Percentiles rank a stretch among this genome's conserved stretches.
Conservation (phyloP, 2,329 filamentous ascomycete species). For the Stemphylium lycopersici region DNA sequence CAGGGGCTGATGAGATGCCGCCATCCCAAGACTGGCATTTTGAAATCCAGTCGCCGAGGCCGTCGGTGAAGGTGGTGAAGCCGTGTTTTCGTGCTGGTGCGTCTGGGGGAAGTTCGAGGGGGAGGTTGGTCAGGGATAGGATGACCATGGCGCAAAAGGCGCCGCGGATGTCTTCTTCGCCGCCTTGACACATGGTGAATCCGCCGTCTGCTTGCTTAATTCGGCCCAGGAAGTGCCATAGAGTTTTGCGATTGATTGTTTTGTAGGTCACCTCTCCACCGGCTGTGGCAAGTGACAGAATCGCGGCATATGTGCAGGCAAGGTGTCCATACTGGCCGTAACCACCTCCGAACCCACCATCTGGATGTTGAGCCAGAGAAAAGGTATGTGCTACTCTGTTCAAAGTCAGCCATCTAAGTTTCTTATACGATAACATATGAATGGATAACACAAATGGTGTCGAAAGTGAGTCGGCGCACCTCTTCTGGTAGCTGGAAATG, state of each 20-base stretch:
- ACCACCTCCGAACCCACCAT: constrained; percentile 91
- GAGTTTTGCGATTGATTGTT: constrained; percentile 77
- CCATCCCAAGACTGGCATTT: constrained; percentile 96
- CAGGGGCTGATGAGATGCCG: constrained; percentile 84
- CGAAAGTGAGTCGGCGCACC: constrained; percentile 52
- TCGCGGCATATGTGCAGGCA: constrained; percentile 83
- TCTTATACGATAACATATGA: rapidly evolving
- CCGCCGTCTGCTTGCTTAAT: constrained; percentile 88
- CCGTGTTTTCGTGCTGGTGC: constrained; percentile 70
- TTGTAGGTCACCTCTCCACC: constrained; percentile 76
- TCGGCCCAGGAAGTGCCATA: constrained; percentile 89
- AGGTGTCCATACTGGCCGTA: constrained; percentile 88
- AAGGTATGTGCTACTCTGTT: constrained; percentile 73
- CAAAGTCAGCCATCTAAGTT: constrained; percentile 18
- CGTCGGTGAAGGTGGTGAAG: constrained; percentile 69
- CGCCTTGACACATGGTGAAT: constrained; percentile 85
- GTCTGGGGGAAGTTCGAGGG: constrained; percentile 75
- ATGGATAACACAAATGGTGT: not conserved
- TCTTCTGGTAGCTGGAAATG: constrained; percentile 66
- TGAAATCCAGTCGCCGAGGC: constrained; percentile 79
- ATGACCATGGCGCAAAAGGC: constrained; percentile 90
- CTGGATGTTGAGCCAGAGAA: constrained; percentile 77
- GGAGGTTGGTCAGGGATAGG: constrained; percentile 81
- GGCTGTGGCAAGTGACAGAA: constrained; percentile 79
- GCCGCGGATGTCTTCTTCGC: constrained; percentile 91